phyloP scores from a whole-genome alignment of 306 rosid species.

The Cucurbita argyrosperma region DNA sequence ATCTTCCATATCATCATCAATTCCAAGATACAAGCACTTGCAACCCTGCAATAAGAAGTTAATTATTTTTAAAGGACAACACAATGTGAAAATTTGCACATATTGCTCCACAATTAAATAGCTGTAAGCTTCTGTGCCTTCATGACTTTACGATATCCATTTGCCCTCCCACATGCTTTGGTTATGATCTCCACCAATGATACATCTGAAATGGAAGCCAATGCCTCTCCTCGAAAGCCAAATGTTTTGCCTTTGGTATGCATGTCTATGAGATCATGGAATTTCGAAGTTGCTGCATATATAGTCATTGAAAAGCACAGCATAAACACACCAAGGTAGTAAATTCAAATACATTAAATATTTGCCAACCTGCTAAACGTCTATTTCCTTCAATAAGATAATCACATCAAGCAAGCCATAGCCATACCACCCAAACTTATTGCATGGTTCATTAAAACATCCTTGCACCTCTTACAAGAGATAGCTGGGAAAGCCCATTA shows the following conservation, averaged over 20 bases:
- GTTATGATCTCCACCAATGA: conserved; percentile 76
- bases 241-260: conserved; percentile 34
- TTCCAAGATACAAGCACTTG: conserved; percentile 72
- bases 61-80: conserved; percentile 7
- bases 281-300: conserved; percentile 73
- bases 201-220: conserved; percentile 84
- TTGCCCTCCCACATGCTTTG: conserved; percentile 69
- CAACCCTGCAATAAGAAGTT: conserved; percentile 46
- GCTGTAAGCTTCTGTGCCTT: conserved; percentile 37
- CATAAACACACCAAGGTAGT: not conserved
- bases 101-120: conserved; percentile 11
- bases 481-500: not conserved
- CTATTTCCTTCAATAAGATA: not conserved
- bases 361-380: not conserved
- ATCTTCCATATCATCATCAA: conserved; percentile 68
- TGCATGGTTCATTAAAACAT: not conserved
- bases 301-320: conserved; percentile 3
- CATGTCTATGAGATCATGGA: conserved; percentile 32
- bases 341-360: not conserved
- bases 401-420: not conserved
- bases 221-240: conserved; percentile 87
- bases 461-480: not conserved
- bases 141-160: conserved; percentile 77
- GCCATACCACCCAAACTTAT: not conserved
- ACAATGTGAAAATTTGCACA: not conserved